These are phyloP conservation scores for Panicum miliaceum DNA, from an alignment of 176 grass and related monocot species.

Conservation along the genomic window DNA sequence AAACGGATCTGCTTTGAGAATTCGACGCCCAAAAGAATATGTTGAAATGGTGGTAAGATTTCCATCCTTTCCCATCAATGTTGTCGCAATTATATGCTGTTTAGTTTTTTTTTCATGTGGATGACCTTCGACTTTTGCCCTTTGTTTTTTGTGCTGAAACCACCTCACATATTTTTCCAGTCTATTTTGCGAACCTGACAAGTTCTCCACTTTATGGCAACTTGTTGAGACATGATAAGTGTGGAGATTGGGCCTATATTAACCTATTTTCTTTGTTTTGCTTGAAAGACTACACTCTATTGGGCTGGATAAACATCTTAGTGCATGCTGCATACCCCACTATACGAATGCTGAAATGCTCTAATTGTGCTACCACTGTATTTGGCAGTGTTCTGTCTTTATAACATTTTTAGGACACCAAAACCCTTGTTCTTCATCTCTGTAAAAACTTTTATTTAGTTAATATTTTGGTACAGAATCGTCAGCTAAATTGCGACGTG, in stretches of 20 bases:
- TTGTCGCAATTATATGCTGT: slow-evolving; percentile 26
- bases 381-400: slow-evolving; percentile 4
- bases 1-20: slow-evolving; percentile 72
- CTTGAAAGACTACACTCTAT: not conserved
- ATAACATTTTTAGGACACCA: slow-evolving; percentile 4
- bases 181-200: slow-evolving; percentile 23
- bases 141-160: slow-evolving; percentile 19
- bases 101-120: slow-evolving; percentile 27
- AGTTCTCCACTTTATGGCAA: slow-evolving; percentile 9
- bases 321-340: not conserved
- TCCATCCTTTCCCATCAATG: slow-evolving; percentile 26
- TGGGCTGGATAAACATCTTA: slow-evolving; percentile 29
- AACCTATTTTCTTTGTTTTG: not conserved
- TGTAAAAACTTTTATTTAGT: not conserved
- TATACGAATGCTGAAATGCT: slow-evolving; percentile 22
- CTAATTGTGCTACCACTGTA: not conserved
- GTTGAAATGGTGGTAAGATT: slow-evolving; percentile 84
- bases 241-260: not conserved
- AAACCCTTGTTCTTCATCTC: slow-evolving; percentile 13
- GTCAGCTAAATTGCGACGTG: slow-evolving; percentile 12
- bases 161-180: not conserved
- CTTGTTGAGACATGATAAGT: not conserved
- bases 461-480: slow-evolving; percentile 1
- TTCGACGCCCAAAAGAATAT: slow-evolving; percentile 94
- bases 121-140: not conserved